Percentiles rank a stretch among this genome's conserved stretches.
Conservation (phyloP, 2,329 filamentous ascomycete species). For the Fusarium nematophilum region DNA sequence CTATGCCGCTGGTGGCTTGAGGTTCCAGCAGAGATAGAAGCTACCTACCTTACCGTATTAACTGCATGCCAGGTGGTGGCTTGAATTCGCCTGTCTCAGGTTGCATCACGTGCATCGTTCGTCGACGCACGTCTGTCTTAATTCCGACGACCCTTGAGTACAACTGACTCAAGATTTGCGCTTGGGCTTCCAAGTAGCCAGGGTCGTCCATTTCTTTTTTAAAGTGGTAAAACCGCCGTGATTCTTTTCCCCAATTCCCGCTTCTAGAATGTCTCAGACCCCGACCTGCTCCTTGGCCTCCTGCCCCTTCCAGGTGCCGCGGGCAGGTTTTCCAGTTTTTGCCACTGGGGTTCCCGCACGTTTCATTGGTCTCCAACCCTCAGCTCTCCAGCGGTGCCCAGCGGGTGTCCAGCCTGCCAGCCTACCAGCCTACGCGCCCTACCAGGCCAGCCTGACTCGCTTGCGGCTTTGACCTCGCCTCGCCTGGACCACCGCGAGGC, state of each 20-base stretch:
- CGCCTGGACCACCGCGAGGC: constrained; percentile 34
- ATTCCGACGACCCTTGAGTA: neutral
- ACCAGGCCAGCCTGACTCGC: constrained; percentile 35
- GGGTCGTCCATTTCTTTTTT: constrained; percentile 6
- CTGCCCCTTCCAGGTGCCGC: too few species aligned
- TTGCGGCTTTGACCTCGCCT: constrained; percentile 30
- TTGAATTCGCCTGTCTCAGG: constrained; percentile 19
- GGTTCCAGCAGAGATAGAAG: neutral
- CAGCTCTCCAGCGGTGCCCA: neutral
- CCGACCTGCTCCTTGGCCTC: constrained; percentile 19
- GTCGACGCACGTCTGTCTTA: constrained; percentile 5
- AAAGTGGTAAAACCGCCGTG: neutral
- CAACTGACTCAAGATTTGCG: constrained; percentile 7
- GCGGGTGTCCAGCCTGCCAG: too few species aligned
- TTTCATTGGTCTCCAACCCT: constrained; percentile 36
- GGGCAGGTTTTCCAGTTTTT: constrained; percentile 34
- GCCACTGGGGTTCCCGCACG: constrained; percentile 27
- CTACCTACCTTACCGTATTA: too few species aligned
- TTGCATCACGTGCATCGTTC: constrained; percentile 22
- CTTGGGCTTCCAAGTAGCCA: constrained; percentile 1
- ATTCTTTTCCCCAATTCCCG: constrained; percentile 2
- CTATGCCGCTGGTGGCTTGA: constrained; percentile 8
- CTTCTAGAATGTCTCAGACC: constrained; percentile 13
- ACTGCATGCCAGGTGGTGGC: constrained; percentile 17
- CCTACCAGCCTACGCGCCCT: too few species aligned